Evolutionary conservation across 2,329 filamentous ascomycete species (phyloP).

Genomic region (Colletotrichum tabaci): DNA sequence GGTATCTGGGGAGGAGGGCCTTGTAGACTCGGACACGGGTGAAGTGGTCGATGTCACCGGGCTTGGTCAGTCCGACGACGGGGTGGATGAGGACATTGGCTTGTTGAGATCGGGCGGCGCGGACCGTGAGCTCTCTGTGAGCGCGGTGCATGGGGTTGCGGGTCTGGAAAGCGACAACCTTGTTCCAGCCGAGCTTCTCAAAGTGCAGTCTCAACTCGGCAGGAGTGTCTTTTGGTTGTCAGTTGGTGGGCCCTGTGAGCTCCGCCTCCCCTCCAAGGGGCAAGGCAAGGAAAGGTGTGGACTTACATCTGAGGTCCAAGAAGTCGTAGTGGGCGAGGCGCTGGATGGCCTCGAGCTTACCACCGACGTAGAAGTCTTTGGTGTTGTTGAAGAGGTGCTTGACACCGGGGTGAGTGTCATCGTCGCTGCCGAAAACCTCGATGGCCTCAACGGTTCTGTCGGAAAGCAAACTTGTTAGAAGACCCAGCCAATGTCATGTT

Average conservation of each 20-base stretch:
- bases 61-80: conserved; percentile 98
- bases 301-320: conserved; percentile 90
- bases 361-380: conserved; percentile 92
- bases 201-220: conserved; percentile 96
- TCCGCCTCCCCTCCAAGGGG: too few relatives aligned
- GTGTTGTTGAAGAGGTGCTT: conserved; percentile 88
- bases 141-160: conserved; percentile 99
- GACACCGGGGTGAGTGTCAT: conserved; percentile 91
- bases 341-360: conserved; percentile 96
- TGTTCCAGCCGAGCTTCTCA: conserved; percentile 99
- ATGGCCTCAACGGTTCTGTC: conserved; percentile 87
- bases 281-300: too few relatives aligned
- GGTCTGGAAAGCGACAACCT: conserved; percentile 99
- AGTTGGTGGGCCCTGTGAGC: conserved; percentile 24
- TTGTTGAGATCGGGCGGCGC: conserved; percentile 93
- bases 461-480: conserved; percentile 27
- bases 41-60: conserved; percentile 99
- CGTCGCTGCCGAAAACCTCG: conserved; percentile 93
- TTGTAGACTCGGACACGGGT: conserved; percentile 99
- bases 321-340: conserved; percentile 99
- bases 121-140: conserved; percentile 97
- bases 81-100: conserved; percentile 99
- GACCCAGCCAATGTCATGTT: conserved; percentile 67
- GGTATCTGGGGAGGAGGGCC: conserved; percentile 94
- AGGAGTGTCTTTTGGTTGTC: conserved; percentile 79